Base-by-base conservation (phyloP, 805 yeast genomes). In the Spathaspora passalidarum region DNA sequence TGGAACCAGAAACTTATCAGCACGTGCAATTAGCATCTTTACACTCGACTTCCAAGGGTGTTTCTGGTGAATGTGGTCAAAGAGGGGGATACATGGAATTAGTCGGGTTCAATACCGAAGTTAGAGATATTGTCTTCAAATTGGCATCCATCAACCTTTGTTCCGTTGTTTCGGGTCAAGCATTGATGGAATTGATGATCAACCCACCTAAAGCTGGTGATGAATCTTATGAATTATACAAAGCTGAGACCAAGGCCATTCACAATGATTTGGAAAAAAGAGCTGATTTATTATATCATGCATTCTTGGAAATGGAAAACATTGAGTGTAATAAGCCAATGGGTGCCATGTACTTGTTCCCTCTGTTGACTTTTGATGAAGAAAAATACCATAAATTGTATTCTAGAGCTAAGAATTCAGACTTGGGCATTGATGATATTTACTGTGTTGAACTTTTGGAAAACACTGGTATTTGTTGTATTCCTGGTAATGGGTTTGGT, bases 31-130 rank as follows among this genome's bases (percentile, higher is more conserved):
- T 94, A 48, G 97, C 95, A 2, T 91, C 98, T 1, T 72, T 94
- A 55, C 98, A 94, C 66, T 90, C 98, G n/a, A 89, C 96, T 37
- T 92, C 98, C 10, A 94, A 94, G 68, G 99, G 99, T 65, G 89
- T 90, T 56, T 79, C 89, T 51, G 99, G 99, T 51, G 99, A 94
- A 69, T 94, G 99, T 77, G 99, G 99, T 49, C 99, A 94, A 73
- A 83, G 99, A 69, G 99, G 98, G 57, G 99, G 99, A 5, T 94
- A 91, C 73, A 87, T 94, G 94, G 99, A 94, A 68, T 69, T 91
- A 6, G 78, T 84, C 9, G 97, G 97, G 1, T 87, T 94, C 67
- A 71, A 77, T 11, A 74, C 73, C 2, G 90, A 85, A 38, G 84
- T 91, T 14, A 69, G 75, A 56, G 86, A 80, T 23, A 78, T 87